Percentiles rank a stretch among this genome's conserved stretches.
Conservation (phyloP, 2,329 filamentous ascomycete species). For the Harringtonia lauricola region DNA sequence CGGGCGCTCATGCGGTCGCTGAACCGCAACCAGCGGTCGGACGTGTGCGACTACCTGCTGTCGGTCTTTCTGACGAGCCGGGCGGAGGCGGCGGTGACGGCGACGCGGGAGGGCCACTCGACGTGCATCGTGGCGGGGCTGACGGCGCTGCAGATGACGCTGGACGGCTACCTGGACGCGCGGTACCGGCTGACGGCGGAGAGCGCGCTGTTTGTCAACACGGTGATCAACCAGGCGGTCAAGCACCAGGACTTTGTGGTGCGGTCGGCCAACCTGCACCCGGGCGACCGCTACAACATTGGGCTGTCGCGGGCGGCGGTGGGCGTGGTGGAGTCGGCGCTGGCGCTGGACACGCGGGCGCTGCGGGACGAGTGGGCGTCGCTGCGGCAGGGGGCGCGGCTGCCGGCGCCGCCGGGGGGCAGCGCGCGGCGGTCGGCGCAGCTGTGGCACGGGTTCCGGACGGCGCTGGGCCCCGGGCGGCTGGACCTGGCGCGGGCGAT, state of each 20-base stretch:
- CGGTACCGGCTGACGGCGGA: slow-evolving; percentile 25
- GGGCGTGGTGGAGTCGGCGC: slow-evolving; percentile 52
- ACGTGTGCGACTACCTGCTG: slow-evolving; percentile 70
- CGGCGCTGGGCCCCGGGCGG: slow-evolving; percentile 54
- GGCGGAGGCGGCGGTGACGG: slow-evolving; percentile 31
- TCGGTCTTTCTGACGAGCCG: slow-evolving; percentile 52
- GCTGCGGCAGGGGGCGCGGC: slow-evolving; percentile 50
- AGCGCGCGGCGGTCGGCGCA: slow-evolving; percentile 59
- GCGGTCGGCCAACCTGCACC: slow-evolving; percentile 35
- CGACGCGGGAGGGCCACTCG: slow-evolving; percentile 44
- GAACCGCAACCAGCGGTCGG: slow-evolving; percentile 54
- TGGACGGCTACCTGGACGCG: slow-evolving; percentile 41
- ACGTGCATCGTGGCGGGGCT: slow-evolving; percentile 55
- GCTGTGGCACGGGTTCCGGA: slow-evolving; percentile 69
- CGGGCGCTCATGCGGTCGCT: slow-evolving; percentile 68
- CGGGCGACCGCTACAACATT: slow-evolving; percentile 32
- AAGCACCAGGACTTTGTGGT: slow-evolving; percentile 51
- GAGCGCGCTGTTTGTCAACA: slow-evolving; percentile 46
- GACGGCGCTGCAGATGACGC: slow-evolving; percentile 44
- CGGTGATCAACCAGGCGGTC: slow-evolving; percentile 54
- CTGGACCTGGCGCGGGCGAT: slow-evolving; percentile 65
- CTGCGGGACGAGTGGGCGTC: slow-evolving; percentile 57
- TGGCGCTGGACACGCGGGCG: slow-evolving; percentile 62
- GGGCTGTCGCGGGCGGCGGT: slow-evolving; percentile 46
- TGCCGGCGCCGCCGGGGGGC: slow-evolving; percentile 50